Base-by-base conservation (phyloP, 2,329 filamentous ascomycete genomes). In the Ophiostoma sp. region DNA sequence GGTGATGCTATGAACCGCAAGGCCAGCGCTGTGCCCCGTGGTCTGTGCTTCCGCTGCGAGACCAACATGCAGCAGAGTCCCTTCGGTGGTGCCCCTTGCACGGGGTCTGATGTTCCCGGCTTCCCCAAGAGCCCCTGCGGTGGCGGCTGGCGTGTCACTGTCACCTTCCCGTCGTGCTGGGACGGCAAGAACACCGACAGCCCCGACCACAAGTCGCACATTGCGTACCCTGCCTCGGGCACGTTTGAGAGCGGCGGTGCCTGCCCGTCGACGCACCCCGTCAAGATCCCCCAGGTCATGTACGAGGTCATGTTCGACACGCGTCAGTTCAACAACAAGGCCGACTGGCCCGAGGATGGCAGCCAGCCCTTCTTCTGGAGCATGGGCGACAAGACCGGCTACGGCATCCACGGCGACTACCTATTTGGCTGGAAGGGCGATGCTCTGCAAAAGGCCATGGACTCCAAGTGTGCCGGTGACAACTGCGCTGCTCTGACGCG, bases 1-100 rank as follows among this genome's bases (percentile, higher is more conserved):
- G 83, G 83, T 74, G 80, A 82, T 76, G 83, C 84, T 12, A 80
- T 81, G 78, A 83, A 84, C 79, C 82, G 80, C 31, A 80, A 84
- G 75, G 77, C 73, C 45, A 64, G 52, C 50, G 64, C 28, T 12
- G 75, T 77, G 69, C 75, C 76, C 48, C 76, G 74, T 42, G 76
- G 76, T 42, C 76, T 78, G 42, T 78, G 77, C 76, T 78, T 77
- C 76, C 77, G 77, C 45, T 77, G 76, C 75, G 75, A 76, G 74
- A 82, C 59, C 80, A 36, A 69, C 66, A 70, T 64, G 72, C 68
- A 55, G 64, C 57, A 57, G 66, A 73, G 31, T 25, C 52, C 73
- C 48, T 71, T 73, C 64, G 77, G 77, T 31, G 77, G 77, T 61
- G 77, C 77, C 0, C 77, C 77, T 68, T 78, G 77, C 75, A 76